Base-by-base conservation (phyloP, 202 grass and related monocot species). In the Panicum hallii region DNA sequence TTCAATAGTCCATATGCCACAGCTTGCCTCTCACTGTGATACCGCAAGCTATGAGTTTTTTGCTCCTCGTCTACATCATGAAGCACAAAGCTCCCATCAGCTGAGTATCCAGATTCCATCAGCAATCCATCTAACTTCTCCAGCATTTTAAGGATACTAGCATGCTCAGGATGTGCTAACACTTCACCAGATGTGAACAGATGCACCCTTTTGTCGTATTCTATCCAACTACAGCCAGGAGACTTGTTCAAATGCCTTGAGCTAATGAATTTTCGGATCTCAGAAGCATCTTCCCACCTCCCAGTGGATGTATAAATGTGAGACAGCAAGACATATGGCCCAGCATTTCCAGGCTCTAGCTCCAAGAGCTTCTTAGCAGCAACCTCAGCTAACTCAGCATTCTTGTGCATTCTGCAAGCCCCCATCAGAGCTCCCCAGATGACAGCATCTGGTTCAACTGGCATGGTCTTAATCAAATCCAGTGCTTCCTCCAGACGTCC, bases 31-130 rank as follows among this genome's bases (percentile, higher is more conserved):
- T 97, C 95, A 70, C 95, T 97, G 80, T 97, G 95, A 76, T 89
- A 90, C 63, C 87, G 67, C 75, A 97, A 84, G 30, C 91, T 88
- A 61, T 93, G 79, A 75, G 83, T 72, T 71, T 97, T 97, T 79
- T 97, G 92, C 75, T 97, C 95, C 65, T 97, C 88, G 17, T 97
- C 90, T 40, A 97, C 78, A 86, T 97, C 92, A 82, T 97, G 92
- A 57, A 90, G 87, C 72, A 94, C 92, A 67, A 93, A 94, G 69
- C 90, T 86, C 63, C 92, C 91, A 84, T 97, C 95, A 83, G 92
- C 92, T 28, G 93, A 90, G 88, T 97, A 97, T 36, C 95, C 95
- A 71, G 84, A 85, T 89, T 94, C 95, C 80, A 88, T 88, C 87
- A 97, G 84, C 81, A 87, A 81, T 74, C 82, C 86, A 86, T 83